Conservation (phyloP, 169 alveolate genomes). For the Babesia ovis region DNA sequence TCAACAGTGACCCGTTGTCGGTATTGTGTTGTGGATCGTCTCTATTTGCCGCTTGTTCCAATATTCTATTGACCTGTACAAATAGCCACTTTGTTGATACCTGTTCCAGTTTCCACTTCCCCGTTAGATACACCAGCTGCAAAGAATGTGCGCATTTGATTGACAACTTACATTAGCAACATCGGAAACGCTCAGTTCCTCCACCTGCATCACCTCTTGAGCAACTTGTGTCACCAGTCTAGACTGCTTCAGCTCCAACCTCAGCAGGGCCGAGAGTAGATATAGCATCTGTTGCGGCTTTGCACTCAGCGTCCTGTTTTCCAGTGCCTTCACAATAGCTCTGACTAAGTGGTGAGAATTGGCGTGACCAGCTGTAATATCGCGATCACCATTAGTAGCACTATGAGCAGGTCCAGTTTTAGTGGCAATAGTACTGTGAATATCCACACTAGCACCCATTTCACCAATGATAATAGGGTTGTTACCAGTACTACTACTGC, state of each 20-base stretch:
- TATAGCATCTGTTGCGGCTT: conserved; percentile 36
- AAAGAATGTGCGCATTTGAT: no score
- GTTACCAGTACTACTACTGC: no score
- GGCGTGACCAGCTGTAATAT: no score
- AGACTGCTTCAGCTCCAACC: conserved; percentile 22
- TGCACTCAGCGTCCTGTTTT: not conserved
- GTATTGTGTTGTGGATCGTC: no score
- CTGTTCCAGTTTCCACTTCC: conserved; percentile 33
- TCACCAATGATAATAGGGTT: no score
- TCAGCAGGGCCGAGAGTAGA: conserved; percentile 36
- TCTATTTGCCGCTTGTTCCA: not conserved
- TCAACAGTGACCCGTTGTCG: not conserved
- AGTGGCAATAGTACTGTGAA: no score
- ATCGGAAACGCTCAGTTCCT: conserved; percentile 1
- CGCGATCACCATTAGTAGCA: no score
- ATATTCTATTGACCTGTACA: not conserved
- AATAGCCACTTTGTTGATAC: not conserved
- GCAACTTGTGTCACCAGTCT: conserved; percentile 1
- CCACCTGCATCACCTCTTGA: no score
- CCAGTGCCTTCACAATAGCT: not conserved
- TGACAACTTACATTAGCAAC: conserved; percentile 59
- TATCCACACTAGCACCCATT: no score
- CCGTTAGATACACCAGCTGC: conserved; percentile 50
- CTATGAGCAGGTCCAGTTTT: no score
- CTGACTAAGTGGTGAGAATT: conserved; percentile 13